These are phyloP conservation scores for Peziza echinospora DNA, from an alignment of 495 filamentous ascomycete genomes.

Conservation along the genomic window DNA sequence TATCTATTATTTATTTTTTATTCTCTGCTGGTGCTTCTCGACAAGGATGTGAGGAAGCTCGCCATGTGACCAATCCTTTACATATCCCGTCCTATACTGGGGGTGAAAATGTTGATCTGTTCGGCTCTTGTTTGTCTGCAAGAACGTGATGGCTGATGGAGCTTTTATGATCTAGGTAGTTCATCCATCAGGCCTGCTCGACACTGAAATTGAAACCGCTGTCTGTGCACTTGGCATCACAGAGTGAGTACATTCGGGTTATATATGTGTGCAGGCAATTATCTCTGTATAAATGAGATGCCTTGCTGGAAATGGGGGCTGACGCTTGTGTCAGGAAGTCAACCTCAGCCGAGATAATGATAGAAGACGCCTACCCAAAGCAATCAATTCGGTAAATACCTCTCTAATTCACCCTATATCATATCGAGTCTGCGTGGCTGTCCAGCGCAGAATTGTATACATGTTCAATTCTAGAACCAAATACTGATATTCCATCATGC, in stretches of 20 bases:
- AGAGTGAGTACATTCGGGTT: constrained; percentile 14
- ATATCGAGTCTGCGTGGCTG: no score
- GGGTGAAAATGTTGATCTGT: no score
- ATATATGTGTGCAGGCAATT: no score
- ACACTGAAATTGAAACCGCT: constrained; percentile 18
- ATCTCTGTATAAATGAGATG: no score
- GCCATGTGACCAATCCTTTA: background rate
- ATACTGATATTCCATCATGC: background rate
- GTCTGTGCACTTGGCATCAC: constrained; percentile 21
- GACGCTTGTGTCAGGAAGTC: constrained; percentile 11
- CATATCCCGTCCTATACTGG: background rate
- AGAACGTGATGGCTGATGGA: background rate
- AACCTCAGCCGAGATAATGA: constrained; percentile 15
- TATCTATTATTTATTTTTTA: no score
- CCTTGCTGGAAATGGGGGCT: no score
- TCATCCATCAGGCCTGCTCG: constrained; percentile 13
- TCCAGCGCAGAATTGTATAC: no score
- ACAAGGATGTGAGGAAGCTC: background rate
- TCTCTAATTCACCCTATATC: no score
- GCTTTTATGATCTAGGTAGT: constrained; percentile 5
- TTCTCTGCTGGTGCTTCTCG: background rate
- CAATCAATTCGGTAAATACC: background rate
- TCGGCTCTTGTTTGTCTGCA: background rate
- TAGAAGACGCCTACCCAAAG: background rate
- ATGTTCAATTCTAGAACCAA: background rate